phyloP scores from a whole-genome alignment of 345 rosid species.

The Stellera chamaejasme region DNA sequence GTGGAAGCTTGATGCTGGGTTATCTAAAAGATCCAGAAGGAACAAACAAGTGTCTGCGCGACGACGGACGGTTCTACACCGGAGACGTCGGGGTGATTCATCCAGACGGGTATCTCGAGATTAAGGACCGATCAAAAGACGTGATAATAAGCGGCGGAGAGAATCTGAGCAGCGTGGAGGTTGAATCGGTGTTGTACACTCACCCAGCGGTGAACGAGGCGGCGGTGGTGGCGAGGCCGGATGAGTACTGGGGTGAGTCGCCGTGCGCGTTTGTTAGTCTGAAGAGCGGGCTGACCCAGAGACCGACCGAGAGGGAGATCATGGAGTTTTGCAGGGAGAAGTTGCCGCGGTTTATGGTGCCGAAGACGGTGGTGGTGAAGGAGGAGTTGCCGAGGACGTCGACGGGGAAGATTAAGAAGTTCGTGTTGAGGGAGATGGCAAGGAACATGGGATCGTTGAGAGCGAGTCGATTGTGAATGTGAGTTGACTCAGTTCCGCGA shows the following conservation, averaged over 20 bases:
- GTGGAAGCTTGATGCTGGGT: conserved; percentile 67
- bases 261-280: conserved; percentile 72
- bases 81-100: conserved; percentile 78
- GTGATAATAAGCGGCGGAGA: conserved; percentile 82
- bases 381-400: conserved; percentile 61
- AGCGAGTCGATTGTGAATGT: conserved; percentile 29
- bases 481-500: neutral
- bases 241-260: conserved; percentile 77
- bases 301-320: conserved; percentile 20
- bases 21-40: conserved; percentile 56
- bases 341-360: conserved; percentile 60
- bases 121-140: conserved; percentile 72
- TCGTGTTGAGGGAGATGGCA: conserved; percentile 37
- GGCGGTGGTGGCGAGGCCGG: conserved; percentile 80
- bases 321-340: conserved; percentile 33
- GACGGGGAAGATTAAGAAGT: conserved; percentile 55
- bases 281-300: conserved; percentile 17
- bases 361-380: conserved; percentile 44
- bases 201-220: conserved; percentile 65
- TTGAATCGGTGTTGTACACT: conserved; percentile 55
- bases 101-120: conserved; percentile 57
- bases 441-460: conserved; percentile 13
- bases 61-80: conserved; percentile 54
- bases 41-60: conserved; percentile 36
- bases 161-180: conserved; percentile 72